Percentiles rank a stretch among this genome's conserved stretches.
Conservation (phyloP, 2,329 filamentous ascomycete species). For the Ilyonectria destructans region DNA sequence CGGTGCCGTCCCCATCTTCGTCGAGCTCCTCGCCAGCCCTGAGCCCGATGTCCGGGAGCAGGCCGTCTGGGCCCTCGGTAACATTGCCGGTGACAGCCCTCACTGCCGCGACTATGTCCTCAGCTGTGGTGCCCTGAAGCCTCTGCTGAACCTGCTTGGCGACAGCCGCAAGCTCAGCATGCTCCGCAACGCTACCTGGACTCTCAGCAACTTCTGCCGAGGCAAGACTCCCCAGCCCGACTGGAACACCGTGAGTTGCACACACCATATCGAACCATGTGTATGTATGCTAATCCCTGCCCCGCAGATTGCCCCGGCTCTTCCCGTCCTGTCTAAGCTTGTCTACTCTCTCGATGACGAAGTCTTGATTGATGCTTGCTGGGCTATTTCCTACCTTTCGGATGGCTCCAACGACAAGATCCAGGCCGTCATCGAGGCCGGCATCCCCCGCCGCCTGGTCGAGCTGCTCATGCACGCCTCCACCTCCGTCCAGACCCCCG, state of each 20-base stretch:
- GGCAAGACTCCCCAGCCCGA: slow-evolving; percentile 99
- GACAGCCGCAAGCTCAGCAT: slow-evolving; percentile 99
- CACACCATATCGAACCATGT: slow-evolving; percentile 39
- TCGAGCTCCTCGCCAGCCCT: slow-evolving; percentile 94
- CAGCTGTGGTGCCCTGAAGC: slow-evolving; percentile 90
- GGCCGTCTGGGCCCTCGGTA: slow-evolving; percentile 97
- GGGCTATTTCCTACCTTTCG: slow-evolving; percentile 98
- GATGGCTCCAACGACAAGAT: slow-evolving; percentile 99
- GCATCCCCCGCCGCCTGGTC: slow-evolving; percentile 95
- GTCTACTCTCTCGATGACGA: slow-evolving; percentile 99
- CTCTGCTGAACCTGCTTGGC: slow-evolving; percentile 89
- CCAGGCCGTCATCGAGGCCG: slow-evolving; percentile 97
- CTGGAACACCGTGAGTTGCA: slow-evolving; percentile 86
- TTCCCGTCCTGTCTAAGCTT: slow-evolving; percentile 95
- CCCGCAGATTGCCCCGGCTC: slow-evolving; percentile 88
- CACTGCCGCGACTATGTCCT: slow-evolving; percentile 98
- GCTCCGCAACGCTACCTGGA: slow-evolving; percentile 99
- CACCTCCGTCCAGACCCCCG: slow-evolving; percentile 97
- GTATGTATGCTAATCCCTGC: slow-evolving; percentile 25
- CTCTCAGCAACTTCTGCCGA: slow-evolving; percentile 99
- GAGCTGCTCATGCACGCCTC: slow-evolving; percentile 99
- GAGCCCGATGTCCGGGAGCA: slow-evolving; percentile 99
- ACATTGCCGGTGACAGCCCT: slow-evolving; percentile 98
- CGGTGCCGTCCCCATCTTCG: slow-evolving; percentile 97
- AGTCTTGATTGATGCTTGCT: slow-evolving; percentile 98